Evolutionary conservation across 2,329 filamentous ascomycete genomes (phyloP).

Genomic region (Penicillium sp.): DNA sequence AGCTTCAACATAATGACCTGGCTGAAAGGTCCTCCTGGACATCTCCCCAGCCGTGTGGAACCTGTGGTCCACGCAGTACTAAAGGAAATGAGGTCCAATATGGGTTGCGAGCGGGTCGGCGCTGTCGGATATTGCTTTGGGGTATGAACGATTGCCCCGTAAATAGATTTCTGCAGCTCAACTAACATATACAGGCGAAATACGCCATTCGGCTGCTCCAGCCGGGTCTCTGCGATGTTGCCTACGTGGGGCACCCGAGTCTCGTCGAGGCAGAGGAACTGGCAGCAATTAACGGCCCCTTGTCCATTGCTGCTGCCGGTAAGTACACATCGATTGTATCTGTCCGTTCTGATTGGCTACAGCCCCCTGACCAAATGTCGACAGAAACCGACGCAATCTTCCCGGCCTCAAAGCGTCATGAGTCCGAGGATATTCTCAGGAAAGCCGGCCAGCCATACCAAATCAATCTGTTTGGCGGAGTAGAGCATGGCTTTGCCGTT

Average conservation of each 20-base stretch:
- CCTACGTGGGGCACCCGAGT: slow-evolving; percentile 68
- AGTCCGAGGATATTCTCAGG: slow-evolving; percentile 57
- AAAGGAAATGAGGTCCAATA: slow-evolving; percentile 14
- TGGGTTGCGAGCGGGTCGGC: slow-evolving; percentile 19
- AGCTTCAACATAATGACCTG: slow-evolving; percentile 19
- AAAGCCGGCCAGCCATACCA: slow-evolving; percentile 61
- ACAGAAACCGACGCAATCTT: slow-evolving; percentile 61
- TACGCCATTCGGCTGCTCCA: slow-evolving; percentile 65
- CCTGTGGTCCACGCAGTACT: slow-evolving; percentile 17
- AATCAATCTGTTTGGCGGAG: slow-evolving; percentile 66
- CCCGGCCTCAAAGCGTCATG: slow-evolving; percentile 56
- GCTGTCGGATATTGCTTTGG: slow-evolving; percentile 23
- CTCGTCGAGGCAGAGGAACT: slow-evolving; percentile 66
- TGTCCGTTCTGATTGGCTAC: not conserved
- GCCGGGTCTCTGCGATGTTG: slow-evolving; percentile 57
- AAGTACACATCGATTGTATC: not conserved
- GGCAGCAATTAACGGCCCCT: slow-evolving; percentile 57
- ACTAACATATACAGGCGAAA: slow-evolving; percentile 34
- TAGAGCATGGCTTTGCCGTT: slow-evolving; percentile 69
- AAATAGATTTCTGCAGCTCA: not conserved
- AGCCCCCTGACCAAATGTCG: not conserved
- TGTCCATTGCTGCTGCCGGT: slow-evolving; percentile 57
- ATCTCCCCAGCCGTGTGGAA: slow-evolving; percentile 16
- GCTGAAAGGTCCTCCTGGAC: slow-evolving; percentile 20
- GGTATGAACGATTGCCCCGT: slow-evolving; percentile 1